Evolutionary conservation across 1,139 yeast species (phyloP), one percentile per base, ranked within the genome.

Genomic region (Blastobotrys buckinghamii): DNA sequence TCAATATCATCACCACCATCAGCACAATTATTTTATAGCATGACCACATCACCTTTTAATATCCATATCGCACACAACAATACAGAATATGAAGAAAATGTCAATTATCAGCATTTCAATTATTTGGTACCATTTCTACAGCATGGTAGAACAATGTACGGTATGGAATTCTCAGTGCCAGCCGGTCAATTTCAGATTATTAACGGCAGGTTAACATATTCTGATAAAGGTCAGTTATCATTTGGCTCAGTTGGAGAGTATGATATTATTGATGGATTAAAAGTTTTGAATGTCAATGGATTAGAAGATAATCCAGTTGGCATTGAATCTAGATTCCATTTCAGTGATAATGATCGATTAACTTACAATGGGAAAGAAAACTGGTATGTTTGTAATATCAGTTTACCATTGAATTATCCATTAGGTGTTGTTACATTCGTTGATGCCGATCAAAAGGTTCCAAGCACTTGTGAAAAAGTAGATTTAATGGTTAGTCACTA

Each of bases 91-190:
- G 15, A 22, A 22, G 4, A 22, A 22, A 22, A n/a, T n/a, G n/a
- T n/a, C n/a, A n/a, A n/a, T n/a, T n/a, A n/a, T 10, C n/a, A 26
- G 34, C 33, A n/a, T n/a, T n/a, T n/a, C n/a, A n/a, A 39, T 20
- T 39, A n/a, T 17, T 33, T 41, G 9, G 44, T 41, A 17, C 44
- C 44, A 13, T 32, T 41, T 10, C 4, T 41, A 5, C 44, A 41
- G 15, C 44, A 41, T 41, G 44, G 44, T 19, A 27, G 38, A 30
- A 41, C 44, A n/a, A 41, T 41, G 44, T 41, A 41, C 13, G 44
- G 38, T 2, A 41, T 41, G 44, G 44, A 29, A 29, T 32, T 20
- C 8, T 19, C 13, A 12, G 13, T 19, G 2, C 44, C 44, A 41
- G 6, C 37, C 2, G 44, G 44, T 19, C 36, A 30, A 29, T 41